Evolutionary conservation across 1,284 basidiomycete genomes (phyloP), one percentile per base, ranked within the genome.

Genomic region (Microbotryum intermedium): DNA sequence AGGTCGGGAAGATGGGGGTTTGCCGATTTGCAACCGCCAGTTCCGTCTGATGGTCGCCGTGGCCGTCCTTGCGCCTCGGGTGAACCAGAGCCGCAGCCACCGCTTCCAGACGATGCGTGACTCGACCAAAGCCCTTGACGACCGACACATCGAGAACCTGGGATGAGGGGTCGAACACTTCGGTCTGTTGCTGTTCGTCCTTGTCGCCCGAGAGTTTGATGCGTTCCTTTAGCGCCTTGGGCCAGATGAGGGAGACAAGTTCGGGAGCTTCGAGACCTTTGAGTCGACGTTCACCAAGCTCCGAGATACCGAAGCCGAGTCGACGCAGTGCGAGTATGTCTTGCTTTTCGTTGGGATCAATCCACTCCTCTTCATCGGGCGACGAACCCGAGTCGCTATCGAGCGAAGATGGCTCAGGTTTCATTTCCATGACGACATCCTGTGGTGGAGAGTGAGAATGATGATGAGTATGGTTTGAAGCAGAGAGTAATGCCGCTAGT

Each of bases 221-320:
- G 16, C 95, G 84, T 9, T 85, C 86, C 23, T 82, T 81, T 23
- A 98, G 79, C 20, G 82, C 81, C 54, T 78, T 80, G 0, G 94
- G 91, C 73, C 92, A 97, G 51, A 97, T 81, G 26, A 88, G 76
- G 29, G 89, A 88, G 18, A 98, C 79, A 68, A 83, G 80, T 75
- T 97, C 94, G 1, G 89, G 89, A 2, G 88, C 81, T 73, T 70
- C 58, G 49, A 67, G 58, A 18, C 94, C 94, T 75, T 97, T 97
- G 68, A 98, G 83, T 73, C 90, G 90, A 65, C 86, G 82, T 74
- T 97, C 91, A 25, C 95, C 95, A 28, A 95, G 82, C 43, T 83
- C 81, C 42, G 85, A 80, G 58, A 93, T 81, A 34, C 82, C 79
- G 51, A 92, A 80, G 3, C 87, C 87, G 69, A 95, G 81, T 39